Conservation (phyloP, 768 basidiomycete species). For the Naganishia onofrii region DNA sequence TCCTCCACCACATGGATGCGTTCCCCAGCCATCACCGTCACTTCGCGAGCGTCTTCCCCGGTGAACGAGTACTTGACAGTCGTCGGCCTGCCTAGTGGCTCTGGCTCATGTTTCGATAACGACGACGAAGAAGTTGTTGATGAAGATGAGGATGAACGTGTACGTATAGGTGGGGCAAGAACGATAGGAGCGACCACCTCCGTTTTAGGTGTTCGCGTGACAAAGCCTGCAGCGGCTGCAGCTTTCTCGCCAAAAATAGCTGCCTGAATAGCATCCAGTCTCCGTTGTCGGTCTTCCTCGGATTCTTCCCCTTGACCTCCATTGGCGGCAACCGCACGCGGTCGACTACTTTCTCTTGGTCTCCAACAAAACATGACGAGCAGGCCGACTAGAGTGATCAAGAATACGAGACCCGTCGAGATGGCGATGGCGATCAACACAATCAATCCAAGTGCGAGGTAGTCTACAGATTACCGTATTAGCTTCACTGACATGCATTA, state of each 20-base stretch:
- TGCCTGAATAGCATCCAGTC: slow-evolving; percentile 27
- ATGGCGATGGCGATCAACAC: slow-evolving; percentile 97
- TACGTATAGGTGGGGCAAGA: slow-evolving; percentile 1
- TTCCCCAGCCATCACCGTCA: slow-evolving; percentile 48
- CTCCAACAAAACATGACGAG: slow-evolving; percentile 42
- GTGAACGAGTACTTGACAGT: slow-evolving; percentile 49
- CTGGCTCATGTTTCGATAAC: not conserved
- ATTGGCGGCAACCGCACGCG: slow-evolving; percentile 30
- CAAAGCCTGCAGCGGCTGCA: slow-evolving; percentile 21
- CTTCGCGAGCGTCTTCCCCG: slow-evolving; percentile 49
- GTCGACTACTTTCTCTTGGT: slow-evolving; percentile 60
- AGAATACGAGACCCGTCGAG: slow-evolving; percentile 71
- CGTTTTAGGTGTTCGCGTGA: not conserved
- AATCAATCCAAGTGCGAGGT: slow-evolving; percentile 86
- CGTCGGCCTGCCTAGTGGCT: slow-evolving; percentile 43
- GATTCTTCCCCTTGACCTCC: slow-evolving; percentile 28
- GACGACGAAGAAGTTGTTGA: slow-evolving; percentile 23
- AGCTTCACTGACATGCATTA: slow-evolving; percentile 28
- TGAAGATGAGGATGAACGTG: slow-evolving; percentile 24
- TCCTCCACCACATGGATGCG: slow-evolving; percentile 51
- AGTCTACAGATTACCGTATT: slow-evolving; percentile 57
- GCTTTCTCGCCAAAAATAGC: slow-evolving; percentile 30
- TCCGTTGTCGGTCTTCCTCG: slow-evolving; percentile 33
- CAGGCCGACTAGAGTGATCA: slow-evolving; percentile 47
- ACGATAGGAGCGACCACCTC: not conserved